A percentile compares a stretch with the other conserved stretches of the same genome.
Evolutionary conservation across 179 eudicot species (phyloP).

Genomic region (Heliamphora pulchella): DNA sequence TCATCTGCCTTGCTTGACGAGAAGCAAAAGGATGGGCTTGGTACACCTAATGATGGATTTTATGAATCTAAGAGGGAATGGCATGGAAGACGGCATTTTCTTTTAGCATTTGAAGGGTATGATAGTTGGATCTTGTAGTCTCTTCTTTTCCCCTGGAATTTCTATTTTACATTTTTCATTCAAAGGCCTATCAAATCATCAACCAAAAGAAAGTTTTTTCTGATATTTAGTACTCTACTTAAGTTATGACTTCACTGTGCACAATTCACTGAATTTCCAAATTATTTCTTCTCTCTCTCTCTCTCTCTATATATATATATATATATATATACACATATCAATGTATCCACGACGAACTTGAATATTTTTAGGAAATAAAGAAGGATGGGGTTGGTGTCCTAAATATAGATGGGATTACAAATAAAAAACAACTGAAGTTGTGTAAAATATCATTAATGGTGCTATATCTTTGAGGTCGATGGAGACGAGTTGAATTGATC

Average conservation of each 20-base stretch:
- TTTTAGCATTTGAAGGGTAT: conserved; percentile 91
- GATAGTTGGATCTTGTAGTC: conserved; percentile 14
- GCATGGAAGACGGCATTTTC: conserved; percentile 87
- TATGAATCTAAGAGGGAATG: conserved; percentile 96
- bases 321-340: background rate
- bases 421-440: background rate
- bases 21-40: conserved; percentile 68
- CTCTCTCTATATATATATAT: background rate
- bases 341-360: background rate
- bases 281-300: no score
- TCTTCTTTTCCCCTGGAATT: background rate
- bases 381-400: background rate
- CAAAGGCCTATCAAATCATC: background rate
- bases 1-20: conserved; percentile 75
- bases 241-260: background rate
- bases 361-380: background rate
- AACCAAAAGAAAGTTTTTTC: background rate
- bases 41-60: conserved; percentile 66
- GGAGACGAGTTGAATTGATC: background rate
- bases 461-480: background rate
- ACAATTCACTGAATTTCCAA: background rate
- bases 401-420: background rate
- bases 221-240: conserved; percentile 2
- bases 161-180: background rate
- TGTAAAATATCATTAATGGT: background rate